Evolutionary conservation across 495 filamentous ascomycete genomes (phyloP).

Genomic region (Cladorrhinum samala): DNA sequence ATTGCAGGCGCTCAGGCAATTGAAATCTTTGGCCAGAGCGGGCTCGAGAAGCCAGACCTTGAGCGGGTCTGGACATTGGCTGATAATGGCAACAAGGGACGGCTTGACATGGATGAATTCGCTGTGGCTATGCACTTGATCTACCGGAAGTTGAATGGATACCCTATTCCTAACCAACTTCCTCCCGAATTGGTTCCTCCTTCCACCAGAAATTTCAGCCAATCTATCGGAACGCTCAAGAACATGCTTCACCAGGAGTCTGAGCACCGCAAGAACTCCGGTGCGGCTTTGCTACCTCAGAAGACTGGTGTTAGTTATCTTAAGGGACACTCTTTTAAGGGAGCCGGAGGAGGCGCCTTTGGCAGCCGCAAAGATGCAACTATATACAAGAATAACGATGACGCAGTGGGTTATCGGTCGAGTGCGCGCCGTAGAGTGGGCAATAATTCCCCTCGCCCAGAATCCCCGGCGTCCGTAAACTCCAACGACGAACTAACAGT

Average conservation of each 20-base stretch:
- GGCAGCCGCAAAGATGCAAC: slow-evolving; percentile 83
- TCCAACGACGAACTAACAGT: slow-evolving; percentile 75
- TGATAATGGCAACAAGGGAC: slow-evolving; percentile 86
- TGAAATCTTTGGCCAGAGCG: slow-evolving; percentile 96
- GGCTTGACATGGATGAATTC: slow-evolving; percentile 96
- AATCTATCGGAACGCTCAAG: slow-evolving; percentile 88
- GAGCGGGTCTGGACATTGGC: slow-evolving; percentile 94
- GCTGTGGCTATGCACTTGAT: slow-evolving; percentile 99
- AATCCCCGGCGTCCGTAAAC: slow-evolving; percentile 63
- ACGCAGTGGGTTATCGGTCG: slow-evolving; percentile 82
- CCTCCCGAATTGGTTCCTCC: slow-evolving; percentile 93
- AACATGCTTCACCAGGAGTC: slow-evolving; percentile 88
- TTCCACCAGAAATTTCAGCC: slow-evolving; percentile 87
- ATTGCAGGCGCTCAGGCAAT: slow-evolving; percentile 91
- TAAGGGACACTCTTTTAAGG: slow-evolving; percentile 89
- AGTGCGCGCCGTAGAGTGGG: slow-evolving; percentile 83
- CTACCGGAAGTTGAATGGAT: slow-evolving; percentile 92
- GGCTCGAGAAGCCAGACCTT: slow-evolving; percentile 79
- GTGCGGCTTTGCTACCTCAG: slow-evolving; percentile 83
- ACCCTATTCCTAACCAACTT: slow-evolving; percentile 84
- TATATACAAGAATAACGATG: slow-evolving; percentile 92
- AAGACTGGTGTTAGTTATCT: slow-evolving; percentile 97
- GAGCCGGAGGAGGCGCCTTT: slow-evolving; percentile 30
- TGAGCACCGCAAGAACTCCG: slow-evolving; percentile 72
- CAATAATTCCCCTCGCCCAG: slow-evolving; percentile 67